phyloP scores from a whole-genome alignment of 495 filamentous ascomycete species.

The Rhypophila decipiens region DNA sequence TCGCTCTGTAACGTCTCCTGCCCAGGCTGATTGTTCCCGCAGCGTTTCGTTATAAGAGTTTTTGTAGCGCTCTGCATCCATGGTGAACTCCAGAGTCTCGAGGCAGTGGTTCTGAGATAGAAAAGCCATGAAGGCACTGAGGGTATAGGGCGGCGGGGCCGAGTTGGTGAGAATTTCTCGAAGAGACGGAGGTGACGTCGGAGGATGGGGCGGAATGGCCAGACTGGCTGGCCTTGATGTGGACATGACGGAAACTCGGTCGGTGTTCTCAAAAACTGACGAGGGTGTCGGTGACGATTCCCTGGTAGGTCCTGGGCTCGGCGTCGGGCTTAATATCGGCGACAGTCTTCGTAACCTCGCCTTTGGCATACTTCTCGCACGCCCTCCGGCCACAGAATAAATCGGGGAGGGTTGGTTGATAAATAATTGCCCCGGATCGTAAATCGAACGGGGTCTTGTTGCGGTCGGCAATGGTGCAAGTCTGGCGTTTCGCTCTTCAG shows the following conservation, averaged over 20 bases:
- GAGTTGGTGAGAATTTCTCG: slow-evolving; percentile 82
- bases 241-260: slow-evolving; percentile 39
- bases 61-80: slow-evolving; percentile 88
- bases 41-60: slow-evolving; percentile 60
- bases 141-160: slow-evolving; percentile 84
- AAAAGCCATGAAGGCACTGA: slow-evolving; percentile 93
- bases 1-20: slow-evolving; percentile 55
- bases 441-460: slow-evolving; percentile 8
- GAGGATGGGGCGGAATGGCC: slow-evolving; percentile 34
- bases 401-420: not conserved
- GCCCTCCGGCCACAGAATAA: slow-evolving; percentile 3
- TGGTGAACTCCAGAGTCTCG: slow-evolving; percentile 94
- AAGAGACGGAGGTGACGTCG: slow-evolving; percentile 68
- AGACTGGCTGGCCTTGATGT: slow-evolving; percentile 40
- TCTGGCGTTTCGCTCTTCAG: slow-evolving; percentile 13
- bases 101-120: slow-evolving; percentile 96
- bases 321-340: slow-evolving; percentile 32
- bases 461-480: slow-evolving; percentile 6
- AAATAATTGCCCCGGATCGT: not conserved
- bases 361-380: slow-evolving; percentile 37
- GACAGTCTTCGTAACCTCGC: slow-evolving; percentile 37
- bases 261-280: slow-evolving; percentile 34
- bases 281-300: slow-evolving; percentile 31
- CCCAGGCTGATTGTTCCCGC: slow-evolving; percentile 11
- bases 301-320: slow-evolving; percentile 18